Evolutionary conservation across 352 stramenopile species (phyloP).

Genomic region (Blastocystis sp.): DNA sequence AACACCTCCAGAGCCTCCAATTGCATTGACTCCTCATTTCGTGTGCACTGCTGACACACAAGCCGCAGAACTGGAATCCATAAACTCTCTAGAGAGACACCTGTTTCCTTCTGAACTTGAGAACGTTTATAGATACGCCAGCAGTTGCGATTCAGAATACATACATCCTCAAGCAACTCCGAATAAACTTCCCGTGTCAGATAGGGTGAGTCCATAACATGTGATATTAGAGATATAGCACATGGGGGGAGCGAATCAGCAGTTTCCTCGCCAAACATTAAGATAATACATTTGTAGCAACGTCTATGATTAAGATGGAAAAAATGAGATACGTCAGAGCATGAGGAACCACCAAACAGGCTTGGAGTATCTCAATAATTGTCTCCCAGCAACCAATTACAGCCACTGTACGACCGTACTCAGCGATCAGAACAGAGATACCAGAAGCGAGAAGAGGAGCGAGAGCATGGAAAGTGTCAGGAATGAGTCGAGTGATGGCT

Average conservation of each 20-base stretch:
- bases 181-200: neutral
- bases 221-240: neutral
- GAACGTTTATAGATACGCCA: constrained; percentile 16
- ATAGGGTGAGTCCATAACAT: neutral
- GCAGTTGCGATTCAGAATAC: constrained; percentile 35
- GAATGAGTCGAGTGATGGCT: neutral
- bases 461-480: constrained; percentile 21
- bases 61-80: constrained; percentile 3
- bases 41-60: constrained; percentile 1
- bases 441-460: constrained; percentile 1
- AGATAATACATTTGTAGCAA: constrained; percentile 21
- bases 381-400: constrained; percentile 49
- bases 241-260: constrained; percentile 16
- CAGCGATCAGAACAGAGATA: neutral
- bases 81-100: neutral
- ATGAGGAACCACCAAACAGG: neutral
- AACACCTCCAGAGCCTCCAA: neutral
- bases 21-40: neutral
- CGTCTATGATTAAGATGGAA: neutral
- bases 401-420: neutral
- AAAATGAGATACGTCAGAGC: neutral
- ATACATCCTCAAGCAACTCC: constrained; percentile 3
- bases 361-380: neutral
- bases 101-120: neutral
- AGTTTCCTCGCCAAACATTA: constrained; percentile 1